Evolutionary conservation across 345 rosid genomes (phyloP).

Genomic region (Eucalyptus cloeziana): DNA sequence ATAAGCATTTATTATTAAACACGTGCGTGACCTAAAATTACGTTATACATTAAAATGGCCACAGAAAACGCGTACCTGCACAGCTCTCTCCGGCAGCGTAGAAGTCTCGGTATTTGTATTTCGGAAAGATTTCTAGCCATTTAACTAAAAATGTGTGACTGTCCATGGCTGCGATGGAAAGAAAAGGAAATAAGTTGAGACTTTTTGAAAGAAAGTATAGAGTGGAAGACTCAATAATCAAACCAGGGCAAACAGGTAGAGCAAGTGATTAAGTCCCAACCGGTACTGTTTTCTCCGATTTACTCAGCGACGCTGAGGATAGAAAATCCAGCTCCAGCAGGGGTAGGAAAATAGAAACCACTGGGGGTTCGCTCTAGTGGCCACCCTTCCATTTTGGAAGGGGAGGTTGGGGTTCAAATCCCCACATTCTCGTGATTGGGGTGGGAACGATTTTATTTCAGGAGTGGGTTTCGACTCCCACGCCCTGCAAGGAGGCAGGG

Average conservation of each 20-base stretch:
- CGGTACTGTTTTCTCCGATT: not conserved
- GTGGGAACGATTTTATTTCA: no score
- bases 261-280: not conserved
- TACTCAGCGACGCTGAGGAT: not conserved
- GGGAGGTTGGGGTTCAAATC: no score
- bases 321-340: not conserved
- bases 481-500: no score
- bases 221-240: not conserved
- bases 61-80: not conserved
- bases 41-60: not conserved
- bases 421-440: no score
- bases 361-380: no score
- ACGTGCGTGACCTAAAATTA: not conserved
- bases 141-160: not conserved
- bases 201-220: not conserved
- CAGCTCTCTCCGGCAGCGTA: not conserved
- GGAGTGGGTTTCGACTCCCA: no score
- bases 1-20: not conserved
- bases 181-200: not conserved
- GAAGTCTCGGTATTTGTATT: not conserved
- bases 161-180: not conserved
- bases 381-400: no score
- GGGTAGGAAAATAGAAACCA: not conserved
- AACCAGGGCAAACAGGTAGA: not conserved
- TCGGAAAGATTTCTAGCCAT: not conserved